A percentile compares a stretch with the other conserved stretches of the same genome.
These are phyloP conservation scores for Carex kokanica DNA, from an alignment of 176 grass and related monocot genomes.

Conservation along the genomic window DNA sequence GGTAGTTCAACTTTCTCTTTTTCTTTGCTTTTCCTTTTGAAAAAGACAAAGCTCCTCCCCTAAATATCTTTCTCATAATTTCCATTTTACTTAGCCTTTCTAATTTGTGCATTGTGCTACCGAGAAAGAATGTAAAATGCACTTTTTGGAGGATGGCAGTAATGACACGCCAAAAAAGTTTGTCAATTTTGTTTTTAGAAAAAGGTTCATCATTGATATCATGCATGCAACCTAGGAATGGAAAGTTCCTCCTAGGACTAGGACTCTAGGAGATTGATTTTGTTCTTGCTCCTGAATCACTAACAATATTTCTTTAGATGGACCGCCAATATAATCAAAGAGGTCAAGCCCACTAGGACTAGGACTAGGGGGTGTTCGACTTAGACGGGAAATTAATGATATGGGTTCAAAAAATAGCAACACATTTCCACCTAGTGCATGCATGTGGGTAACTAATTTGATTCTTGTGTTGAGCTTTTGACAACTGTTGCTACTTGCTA, in stretches of 20 bases:
- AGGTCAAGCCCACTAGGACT: too few relatives aligned
- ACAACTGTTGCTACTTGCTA: not conserved
- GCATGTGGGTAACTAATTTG: not conserved
- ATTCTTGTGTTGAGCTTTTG: not conserved
- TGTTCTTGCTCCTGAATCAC: not conserved
- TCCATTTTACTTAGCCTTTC: not conserved
- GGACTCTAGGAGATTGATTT: not conserved
- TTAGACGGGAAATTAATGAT: too few relatives aligned
- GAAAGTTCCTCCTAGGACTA: too few relatives aligned
- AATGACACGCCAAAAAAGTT: slow-evolving; percentile 1
- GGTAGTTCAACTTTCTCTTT: not conserved
- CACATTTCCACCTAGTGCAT: not conserved
- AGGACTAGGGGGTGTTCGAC: too few relatives aligned
- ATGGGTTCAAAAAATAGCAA: not conserved
- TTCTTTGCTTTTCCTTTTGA: not conserved
- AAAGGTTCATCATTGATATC: slow-evolving; percentile 5
- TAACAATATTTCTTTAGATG: too few relatives aligned
- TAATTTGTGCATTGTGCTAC: not conserved
- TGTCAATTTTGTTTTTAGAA: not conserved
- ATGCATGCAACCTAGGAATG: not conserved
- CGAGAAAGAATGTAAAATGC: not conserved
- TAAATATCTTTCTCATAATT: not conserved
- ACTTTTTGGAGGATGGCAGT: not conserved
- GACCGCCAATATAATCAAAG: too few relatives aligned
- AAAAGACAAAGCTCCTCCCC: not conserved